These are phyloP conservation scores for Eucalyptus polyanthemos DNA, from an alignment of 345 rosid genomes.

Conservation along the genomic window DNA sequence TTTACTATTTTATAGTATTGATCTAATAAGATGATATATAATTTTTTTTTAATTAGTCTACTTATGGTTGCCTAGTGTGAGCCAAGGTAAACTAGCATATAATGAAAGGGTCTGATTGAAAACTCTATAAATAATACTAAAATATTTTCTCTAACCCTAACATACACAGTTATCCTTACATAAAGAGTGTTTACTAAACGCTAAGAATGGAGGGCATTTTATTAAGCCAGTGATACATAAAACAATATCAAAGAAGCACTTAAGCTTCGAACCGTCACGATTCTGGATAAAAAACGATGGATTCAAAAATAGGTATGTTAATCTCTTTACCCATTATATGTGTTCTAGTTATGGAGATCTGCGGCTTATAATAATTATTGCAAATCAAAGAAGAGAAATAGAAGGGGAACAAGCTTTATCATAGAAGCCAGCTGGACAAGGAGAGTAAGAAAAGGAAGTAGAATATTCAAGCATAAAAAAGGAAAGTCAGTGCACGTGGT, in stretches of 20 bases:
- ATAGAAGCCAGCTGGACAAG: background rate
- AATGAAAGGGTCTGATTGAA: too few species aligned
- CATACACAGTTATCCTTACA: too few species aligned
- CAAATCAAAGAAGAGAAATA: background rate
- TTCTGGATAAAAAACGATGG: rapidly evolving
- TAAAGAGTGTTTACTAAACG: rapidly evolving
- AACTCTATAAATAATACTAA: too few species aligned
- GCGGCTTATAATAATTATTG: background rate
- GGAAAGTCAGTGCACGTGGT: background rate
- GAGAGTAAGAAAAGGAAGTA: background rate
- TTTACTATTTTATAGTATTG: too few species aligned
- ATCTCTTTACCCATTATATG: too few species aligned
- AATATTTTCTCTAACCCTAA: too few species aligned
- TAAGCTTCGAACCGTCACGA: rapidly evolving
- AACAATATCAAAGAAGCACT: too few species aligned
- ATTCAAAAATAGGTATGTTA: too few species aligned
- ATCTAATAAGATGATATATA: too few species aligned
- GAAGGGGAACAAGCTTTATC: background rate
- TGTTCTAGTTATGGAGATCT: too few species aligned
- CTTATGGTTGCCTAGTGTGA: rapidly evolving
- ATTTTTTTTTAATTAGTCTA: too few species aligned
- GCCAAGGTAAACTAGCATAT: rapidly evolving
- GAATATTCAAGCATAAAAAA: background rate
- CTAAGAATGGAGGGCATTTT: too few species aligned
- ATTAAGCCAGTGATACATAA: rapidly evolving